Conservation (phyloP, 2,329 filamentous ascomycete species). For the Cladophialophora bantiana region DNA sequence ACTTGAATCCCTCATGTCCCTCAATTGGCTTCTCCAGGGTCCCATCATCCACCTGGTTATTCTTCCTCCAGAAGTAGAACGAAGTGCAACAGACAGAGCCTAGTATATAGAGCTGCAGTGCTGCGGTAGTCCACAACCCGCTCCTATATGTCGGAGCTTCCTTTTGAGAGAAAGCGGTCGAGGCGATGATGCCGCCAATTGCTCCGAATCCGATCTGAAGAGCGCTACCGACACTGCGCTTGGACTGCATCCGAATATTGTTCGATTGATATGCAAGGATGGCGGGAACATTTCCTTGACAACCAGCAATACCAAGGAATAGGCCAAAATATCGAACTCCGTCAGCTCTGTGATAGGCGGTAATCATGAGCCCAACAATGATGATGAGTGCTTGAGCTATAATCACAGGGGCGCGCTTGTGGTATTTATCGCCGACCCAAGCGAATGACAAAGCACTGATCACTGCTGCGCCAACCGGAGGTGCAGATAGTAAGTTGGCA, state of each 20-base stretch:
- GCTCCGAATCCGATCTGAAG: conserved; percentile 55
- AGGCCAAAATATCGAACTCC: conserved; percentile 43
- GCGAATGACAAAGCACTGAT: conserved; percentile 39
- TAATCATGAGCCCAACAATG: conserved; percentile 43
- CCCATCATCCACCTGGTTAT: conserved; percentile 45
- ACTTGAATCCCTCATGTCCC: conserved; percentile 41
- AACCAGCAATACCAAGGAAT: conserved; percentile 44
- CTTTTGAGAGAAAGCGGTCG: conserved; percentile 37
- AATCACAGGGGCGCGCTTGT: conserved; percentile 41
- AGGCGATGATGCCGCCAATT: conserved; percentile 40
- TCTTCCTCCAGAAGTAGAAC: conserved; percentile 44
- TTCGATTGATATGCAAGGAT: conserved; percentile 46
- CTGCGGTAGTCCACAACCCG: conserved; percentile 37
- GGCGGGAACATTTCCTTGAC: conserved; percentile 44
- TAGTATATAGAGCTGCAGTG: conserved; percentile 37
- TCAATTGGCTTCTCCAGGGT: conserved; percentile 45
- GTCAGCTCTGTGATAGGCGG: conserved; percentile 40
- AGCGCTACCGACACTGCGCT: conserved; percentile 37
- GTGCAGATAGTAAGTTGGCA: conserved; percentile 43
- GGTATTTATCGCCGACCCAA: conserved; percentile 44
- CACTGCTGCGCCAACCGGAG: conserved; percentile 42
- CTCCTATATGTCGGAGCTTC: conserved; percentile 40
- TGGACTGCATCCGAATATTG: conserved; percentile 45
- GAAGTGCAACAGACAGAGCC: conserved; percentile 41
- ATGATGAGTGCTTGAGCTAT: conserved; percentile 41